Base-by-base conservation (phyloP, 148 eudicot species). In the Simmondsia chinensis region DNA sequence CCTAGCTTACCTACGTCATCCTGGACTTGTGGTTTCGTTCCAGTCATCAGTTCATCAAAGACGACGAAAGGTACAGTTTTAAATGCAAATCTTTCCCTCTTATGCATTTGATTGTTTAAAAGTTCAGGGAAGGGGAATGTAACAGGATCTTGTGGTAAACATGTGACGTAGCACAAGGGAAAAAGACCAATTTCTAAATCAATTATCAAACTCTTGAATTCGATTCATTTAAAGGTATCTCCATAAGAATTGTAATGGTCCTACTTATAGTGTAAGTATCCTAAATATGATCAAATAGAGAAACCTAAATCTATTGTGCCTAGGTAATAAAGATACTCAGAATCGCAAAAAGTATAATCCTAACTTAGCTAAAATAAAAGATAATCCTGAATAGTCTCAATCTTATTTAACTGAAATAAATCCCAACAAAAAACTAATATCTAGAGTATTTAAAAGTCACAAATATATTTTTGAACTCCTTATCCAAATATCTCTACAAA, bases 11-110 rank as follows among this genome's bases (percentile, higher is more conserved):
- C 57, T 34, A 22, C 57, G 5, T 38, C 57, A 13, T 52, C 60
- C 48, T 62, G 69, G 80, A 49, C 25, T 26, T 64, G 39, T 34
- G 55, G 62, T 34, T 43, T 60, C 33, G 15, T 33, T 55, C 65
- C 66, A 35, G 53, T 46, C 50, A 50, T 40, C 19, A 50, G 34
- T 57, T 52, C 53, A 28, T 52, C 56, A 31, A 44, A 48, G 18
- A 23, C 54, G 37, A 56, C 28, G 27, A 57, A 48, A 56, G 74
- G 77, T 74, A 56, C 13, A 9, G 17, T 37, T 42, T 47, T 18
- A 9, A 17, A 7, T 27, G 1, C 9, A 15, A 3, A 14, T n/a
- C 7, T 16, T 27, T 28, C 20, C 42, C 4, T 20, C 31, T 54
- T 2, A 21, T 14, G 13, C 39, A 38, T 27, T 21, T 17, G 6